Evolutionary conservation across 78 protist genomes (phyloP).

Genomic region (Dictyostelium capitatum): DNA sequence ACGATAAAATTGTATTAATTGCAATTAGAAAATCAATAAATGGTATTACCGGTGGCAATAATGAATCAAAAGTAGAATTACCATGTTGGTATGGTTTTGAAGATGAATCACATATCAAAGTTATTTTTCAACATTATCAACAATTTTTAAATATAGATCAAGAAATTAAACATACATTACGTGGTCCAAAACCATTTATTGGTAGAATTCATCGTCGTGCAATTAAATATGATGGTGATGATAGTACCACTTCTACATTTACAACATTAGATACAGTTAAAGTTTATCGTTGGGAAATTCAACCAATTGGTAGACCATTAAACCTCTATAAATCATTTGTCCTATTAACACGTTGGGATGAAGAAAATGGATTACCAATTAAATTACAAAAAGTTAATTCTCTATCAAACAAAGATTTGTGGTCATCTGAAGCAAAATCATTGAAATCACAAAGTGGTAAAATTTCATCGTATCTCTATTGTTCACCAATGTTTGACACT

Average conservation of each 20-base stretch:
- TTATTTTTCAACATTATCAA: conserved; percentile 15
- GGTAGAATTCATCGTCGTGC: conserved; percentile 62
- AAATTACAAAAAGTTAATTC: conserved; percentile 17
- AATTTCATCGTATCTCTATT: conserved; percentile 39
- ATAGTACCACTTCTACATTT: not conserved
- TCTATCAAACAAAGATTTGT: conserved; percentile 42
- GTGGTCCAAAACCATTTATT: conserved; percentile 69
- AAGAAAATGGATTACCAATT: conserved; percentile 41
- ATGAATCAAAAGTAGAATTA: not conserved
- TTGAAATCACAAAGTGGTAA: not conserved
- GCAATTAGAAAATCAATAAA: conserved; percentile 51
- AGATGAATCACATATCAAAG: conserved; percentile 35
- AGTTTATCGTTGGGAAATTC: conserved; percentile 60
- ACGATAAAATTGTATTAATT: conserved; percentile 16
- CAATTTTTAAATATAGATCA: conserved; percentile 9
- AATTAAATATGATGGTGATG: conserved; percentile 3
- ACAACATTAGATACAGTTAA: conserved; percentile 57
- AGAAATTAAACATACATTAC: conserved; percentile 18
- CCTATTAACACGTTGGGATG: conserved; percentile 59
- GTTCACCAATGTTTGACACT: conserved; percentile 63
- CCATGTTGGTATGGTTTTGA: conserved; percentile 67
- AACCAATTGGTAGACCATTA: conserved; percentile 61
- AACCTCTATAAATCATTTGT: conserved; percentile 35
- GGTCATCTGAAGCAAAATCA: conserved; percentile 14
- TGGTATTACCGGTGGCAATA: not conserved